Evolutionary conservation across 1,284 basidiomycete species (phyloP).

Genomic region (Neotropicomus parvogracilis): DNA sequence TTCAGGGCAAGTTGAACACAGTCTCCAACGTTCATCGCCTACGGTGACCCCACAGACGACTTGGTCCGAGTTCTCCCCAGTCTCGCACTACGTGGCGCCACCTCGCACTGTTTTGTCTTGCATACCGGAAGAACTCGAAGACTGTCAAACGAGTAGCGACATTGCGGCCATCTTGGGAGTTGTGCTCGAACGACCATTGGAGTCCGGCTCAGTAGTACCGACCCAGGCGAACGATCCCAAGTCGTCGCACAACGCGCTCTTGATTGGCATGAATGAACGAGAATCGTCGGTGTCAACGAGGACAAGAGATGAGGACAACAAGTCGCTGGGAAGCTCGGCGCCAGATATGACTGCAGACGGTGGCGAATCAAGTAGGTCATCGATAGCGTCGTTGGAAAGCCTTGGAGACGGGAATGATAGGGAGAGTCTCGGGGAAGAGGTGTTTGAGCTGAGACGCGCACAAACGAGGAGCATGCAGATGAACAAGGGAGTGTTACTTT

Average conservation of each 20-base stretch:
- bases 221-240: background rate
- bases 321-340: conserved; percentile 23
- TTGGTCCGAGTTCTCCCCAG: conserved; percentile 32
- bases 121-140: conserved; percentile 33
- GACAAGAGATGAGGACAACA: conserved; percentile 20
- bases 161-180: conserved; percentile 11
- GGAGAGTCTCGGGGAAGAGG: conserved; percentile 31
- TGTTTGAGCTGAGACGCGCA: conserved; percentile 43
- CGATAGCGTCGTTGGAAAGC: conserved; percentile 26
- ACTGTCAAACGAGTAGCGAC: conserved; percentile 13
- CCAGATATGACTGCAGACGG: conserved; percentile 30
- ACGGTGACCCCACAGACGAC: conserved; percentile 23
- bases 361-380: conserved; percentile 25
- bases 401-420: conserved; percentile 18
- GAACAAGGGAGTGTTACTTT: conserved; percentile 42
- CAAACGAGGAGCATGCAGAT: conserved; percentile 48
- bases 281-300: background rate
- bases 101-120: conserved; percentile 22
- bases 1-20: conserved; percentile 2
- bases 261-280: background rate
- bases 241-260: background rate
- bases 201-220: conserved; percentile 6
- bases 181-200: conserved; percentile 11
- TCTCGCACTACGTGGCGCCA: conserved; percentile 18
- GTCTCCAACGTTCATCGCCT: background rate